Evolutionary conservation across 805 yeast species (phyloP), one percentile per base, ranked within the genome.

Genomic region (Saccharomycopsis lassenensis): DNA sequence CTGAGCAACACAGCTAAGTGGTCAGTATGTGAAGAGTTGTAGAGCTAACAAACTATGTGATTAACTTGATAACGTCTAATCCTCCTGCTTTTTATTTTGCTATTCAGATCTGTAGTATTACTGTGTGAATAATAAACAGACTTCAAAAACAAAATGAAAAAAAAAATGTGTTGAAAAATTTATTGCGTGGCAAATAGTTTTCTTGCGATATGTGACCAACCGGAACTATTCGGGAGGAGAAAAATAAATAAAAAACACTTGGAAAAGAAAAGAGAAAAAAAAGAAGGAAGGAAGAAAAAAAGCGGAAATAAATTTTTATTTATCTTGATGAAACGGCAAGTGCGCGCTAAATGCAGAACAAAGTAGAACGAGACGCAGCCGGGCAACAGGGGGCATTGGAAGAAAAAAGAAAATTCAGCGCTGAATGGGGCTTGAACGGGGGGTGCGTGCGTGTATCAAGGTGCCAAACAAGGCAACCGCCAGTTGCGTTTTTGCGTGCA

Each of bases 1-100:
- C 48, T 52, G 61, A 57, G 49, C 60, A 47, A 47, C 55, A 56
- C 63, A 58, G 47, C 49, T 49, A 58, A 58, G 63, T 53, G 55
- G 62, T 58, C 63, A 49, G 50, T 35, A 30, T 20, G 20, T n/a
- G 12, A 16, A 25, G 14, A 25, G n/a, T n/a, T n/a, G n/a, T n/a
- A n/a, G n/a, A n/a, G n/a, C n/a, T n/a, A n/a, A n/a, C n/a, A n/a
- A n/a, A n/a, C n/a, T n/a, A n/a, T n/a, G n/a, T n/a, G n/a, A n/a
- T n/a, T n/a, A n/a, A n/a, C n/a, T n/a, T n/a, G n/a, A n/a, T n/a
- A n/a, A n/a, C n/a, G n/a, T n/a, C n/a, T n/a, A n/a, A 25, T 25
- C 6, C 7, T 7, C 14, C 14, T 7, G 7, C 6, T 25, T 7
- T 25, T 7, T 7, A 8, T 25, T 7, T 25, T 25, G 12, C 14